Evolutionary conservation across 1,284 basidiomycete genomes (phyloP).

Genomic region (Puccinia coronata): DNA sequence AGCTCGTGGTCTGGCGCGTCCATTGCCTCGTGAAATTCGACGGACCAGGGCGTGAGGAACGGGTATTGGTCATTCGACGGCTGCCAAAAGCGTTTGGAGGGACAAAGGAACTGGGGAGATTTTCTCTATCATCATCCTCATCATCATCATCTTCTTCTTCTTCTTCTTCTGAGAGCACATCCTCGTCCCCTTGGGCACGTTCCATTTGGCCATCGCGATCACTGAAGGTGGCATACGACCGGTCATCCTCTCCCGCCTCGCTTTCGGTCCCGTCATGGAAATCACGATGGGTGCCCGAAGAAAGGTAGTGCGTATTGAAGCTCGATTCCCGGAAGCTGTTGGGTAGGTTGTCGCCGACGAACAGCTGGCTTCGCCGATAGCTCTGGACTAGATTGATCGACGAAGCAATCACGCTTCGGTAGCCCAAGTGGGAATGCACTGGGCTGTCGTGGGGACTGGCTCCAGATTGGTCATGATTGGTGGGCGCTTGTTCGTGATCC

Average conservation of each 20-base stretch:
- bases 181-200: not conserved
- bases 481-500: not conserved
- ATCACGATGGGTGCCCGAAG: not conserved
- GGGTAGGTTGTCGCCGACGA: constrained; percentile 25
- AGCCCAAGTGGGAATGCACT: constrained; percentile 5
- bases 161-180: not conserved
- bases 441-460: not conserved
- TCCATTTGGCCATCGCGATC: constrained; percentile 11
- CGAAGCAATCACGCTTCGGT: constrained; percentile 29
- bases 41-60: not conserved
- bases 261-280: constrained; percentile 17
- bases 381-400: constrained; percentile 37
- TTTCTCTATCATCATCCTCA: no score
- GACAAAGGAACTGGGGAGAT: constrained; percentile 16
- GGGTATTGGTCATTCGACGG: not conserved
- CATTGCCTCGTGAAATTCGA: not conserved
- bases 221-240: constrained; percentile 14
- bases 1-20: constrained; percentile 1
- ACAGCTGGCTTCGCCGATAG: constrained; percentile 27
- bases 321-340: constrained; percentile 37
- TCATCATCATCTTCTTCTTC: not conserved
- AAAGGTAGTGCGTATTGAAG: constrained; percentile 29
- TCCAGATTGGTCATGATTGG: not conserved
- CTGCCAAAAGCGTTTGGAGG: constrained; percentile 30
- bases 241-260: constrained; percentile 5